Base-by-base conservation (phyloP, 2,329 filamentous ascomycete species). In the Fusarium tuaranense region DNA sequence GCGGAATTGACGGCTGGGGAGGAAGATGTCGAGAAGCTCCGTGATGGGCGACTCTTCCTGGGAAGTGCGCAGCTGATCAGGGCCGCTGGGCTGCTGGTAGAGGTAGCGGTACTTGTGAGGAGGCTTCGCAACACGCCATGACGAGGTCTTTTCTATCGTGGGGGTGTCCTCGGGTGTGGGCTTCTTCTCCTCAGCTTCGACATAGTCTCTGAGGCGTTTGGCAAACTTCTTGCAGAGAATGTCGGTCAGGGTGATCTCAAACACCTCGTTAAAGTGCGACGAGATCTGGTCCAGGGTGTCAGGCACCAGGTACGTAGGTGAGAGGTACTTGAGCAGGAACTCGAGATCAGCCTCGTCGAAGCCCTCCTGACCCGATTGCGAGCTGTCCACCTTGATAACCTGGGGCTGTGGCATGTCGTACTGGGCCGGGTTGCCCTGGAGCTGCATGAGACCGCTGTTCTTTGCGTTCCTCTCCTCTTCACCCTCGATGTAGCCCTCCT, bases 81-180 rank as follows among this genome's bases (percentile, higher is more conserved):
- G 72, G 63, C 84, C 83, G 60, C 79, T 87, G 75, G 84, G 86
- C 76, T 95, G 91, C 69, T 94, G 89, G 83, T 97, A 99, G 3
- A 98, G 87, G 82, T 93, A 99, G 16, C 95, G 94, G 81, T 98
- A 95, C 86, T 99, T 99, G 85, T 99, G 95, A 1, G 97, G 97
- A 44, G 97, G 97, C 36, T 91, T 89, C 8, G 97, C 94, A 10
- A 97, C 93, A 70, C 88, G 90, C 94, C 94, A 97, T 0, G 85
- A 84, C 48, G 86, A 89, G 71, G 84, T 84, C 55, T 87, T 87
- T 78, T 92, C 90, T 69, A 93, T 91, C 67, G 88, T 87, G 1
- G 82, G 79, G 55, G 88, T 90, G 18, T 85, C 82, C 18, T 84
- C 82, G 1, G 86, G 85, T 7, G 89, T 79, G 3, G 80, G 44